phyloP scores from a whole-genome alignment of 2,329 filamentous ascomycete species.

The Teratosphaeria gauchensis region DNA sequence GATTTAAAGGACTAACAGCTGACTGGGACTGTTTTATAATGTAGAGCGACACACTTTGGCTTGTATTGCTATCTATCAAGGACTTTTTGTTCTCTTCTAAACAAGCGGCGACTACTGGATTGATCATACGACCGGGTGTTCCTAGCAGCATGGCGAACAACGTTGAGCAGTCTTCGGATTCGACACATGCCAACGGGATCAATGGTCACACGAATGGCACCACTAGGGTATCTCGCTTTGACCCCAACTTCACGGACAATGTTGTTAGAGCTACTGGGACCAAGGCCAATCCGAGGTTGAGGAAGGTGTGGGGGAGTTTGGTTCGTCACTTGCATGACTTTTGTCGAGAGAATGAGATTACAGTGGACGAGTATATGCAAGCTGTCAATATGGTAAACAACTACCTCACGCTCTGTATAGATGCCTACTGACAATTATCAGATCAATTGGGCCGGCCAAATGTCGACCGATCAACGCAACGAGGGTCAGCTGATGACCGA shows the following conservation, averaged over 20 bases:
- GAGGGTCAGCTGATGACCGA: conserved; percentile 54
- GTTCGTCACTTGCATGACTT: conserved; percentile 51
- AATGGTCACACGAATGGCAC: background rate
- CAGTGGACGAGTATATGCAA: conserved; percentile 49
- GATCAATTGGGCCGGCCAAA: conserved; percentile 53
- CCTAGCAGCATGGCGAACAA: background rate
- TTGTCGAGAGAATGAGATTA: conserved; percentile 48
- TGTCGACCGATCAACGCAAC: conserved; percentile 53
- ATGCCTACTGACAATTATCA: conserved; percentile 16
- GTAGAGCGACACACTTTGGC: conserved; percentile 11
- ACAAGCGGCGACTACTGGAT: conserved; percentile 7
- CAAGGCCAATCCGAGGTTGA: conserved; percentile 23
- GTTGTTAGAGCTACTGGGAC: conserved; percentile 29
- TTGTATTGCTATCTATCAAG: conserved; percentile 12
- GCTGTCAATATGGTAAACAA: conserved; percentile 33
- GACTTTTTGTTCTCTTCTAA: conserved; percentile 14
- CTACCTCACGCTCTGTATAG: background rate
- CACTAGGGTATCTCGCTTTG: conserved; percentile 7
- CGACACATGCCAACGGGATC: background rate
- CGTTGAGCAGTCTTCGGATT: background rate
- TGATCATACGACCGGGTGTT: conserved; percentile 9
- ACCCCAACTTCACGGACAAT: conserved; percentile 26
- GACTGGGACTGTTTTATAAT: background rate
- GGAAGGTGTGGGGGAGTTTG: conserved; percentile 37
- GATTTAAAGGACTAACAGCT: background rate